phyloP scores from a whole-genome alignment of 1,139 yeast species.

The Debaryomycetaceae sp. region DNA sequence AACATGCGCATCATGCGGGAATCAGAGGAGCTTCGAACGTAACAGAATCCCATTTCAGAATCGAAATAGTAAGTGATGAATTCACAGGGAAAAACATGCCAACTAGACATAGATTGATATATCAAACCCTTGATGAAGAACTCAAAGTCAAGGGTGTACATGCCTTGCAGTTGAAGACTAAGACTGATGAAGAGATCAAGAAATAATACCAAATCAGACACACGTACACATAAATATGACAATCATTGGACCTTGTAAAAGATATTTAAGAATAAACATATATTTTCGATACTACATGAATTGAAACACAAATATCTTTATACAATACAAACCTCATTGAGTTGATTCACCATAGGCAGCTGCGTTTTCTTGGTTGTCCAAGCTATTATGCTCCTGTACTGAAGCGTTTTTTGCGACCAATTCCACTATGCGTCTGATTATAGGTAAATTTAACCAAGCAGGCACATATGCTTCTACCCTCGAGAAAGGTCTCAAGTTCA shows the following conservation, averaged over 20 bases:
- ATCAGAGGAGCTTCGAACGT: slow-evolving; percentile 68
- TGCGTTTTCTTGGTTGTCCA: slow-evolving; percentile 10
- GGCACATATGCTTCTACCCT: slow-evolving; percentile 96
- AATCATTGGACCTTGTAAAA: not conserved
- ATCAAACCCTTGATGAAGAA: slow-evolving; percentile 68
- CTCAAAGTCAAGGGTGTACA: slow-evolving; percentile 72
- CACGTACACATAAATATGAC: not conserved
- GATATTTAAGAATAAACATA: not conserved
- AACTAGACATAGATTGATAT: slow-evolving; percentile 74
- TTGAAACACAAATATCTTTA: slow-evolving; percentile 4
- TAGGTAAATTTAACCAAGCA: slow-evolving; percentile 88
- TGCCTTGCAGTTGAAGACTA: slow-evolving; percentile 83
- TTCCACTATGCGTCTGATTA: slow-evolving; percentile 83
- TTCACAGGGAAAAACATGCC: slow-evolving; percentile 72
- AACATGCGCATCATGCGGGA: slow-evolving; percentile 87
- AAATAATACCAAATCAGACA: slow-evolving; percentile 14
- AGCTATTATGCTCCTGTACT: slow-evolving; percentile 31
- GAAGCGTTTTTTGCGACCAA: slow-evolving; percentile 80
- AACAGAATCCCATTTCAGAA: slow-evolving; percentile 81
- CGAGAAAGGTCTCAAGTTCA: slow-evolving; percentile 80
- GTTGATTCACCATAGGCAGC: slow-evolving; percentile 2
- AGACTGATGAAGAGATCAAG: slow-evolving; percentile 63
- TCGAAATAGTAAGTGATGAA: slow-evolving; percentile 66
- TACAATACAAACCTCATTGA: slow-evolving; percentile 3
- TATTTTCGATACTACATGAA: slow-evolving; percentile 3